A percentile compares a stretch with the other conserved stretches of the same genome.
Evolutionary conservation across 768 basidiomycete genomes (phyloP).

Genomic region (Dioszegia crocea): DNA sequence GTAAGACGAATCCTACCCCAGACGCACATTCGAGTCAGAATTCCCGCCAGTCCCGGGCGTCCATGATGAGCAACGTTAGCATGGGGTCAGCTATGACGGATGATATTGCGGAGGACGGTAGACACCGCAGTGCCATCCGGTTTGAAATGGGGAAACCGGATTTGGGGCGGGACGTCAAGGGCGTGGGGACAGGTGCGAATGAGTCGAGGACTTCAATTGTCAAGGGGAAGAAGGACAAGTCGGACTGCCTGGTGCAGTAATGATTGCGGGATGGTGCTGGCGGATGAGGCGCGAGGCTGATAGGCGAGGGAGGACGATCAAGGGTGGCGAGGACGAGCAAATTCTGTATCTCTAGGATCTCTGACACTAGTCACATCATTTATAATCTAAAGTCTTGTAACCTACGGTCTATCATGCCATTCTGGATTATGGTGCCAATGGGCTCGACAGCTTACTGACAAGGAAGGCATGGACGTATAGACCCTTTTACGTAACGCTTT

Average conservation of each 20-base stretch:
- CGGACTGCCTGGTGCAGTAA: conserved; percentile 21
- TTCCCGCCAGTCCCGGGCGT: conserved; percentile 1
- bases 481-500: too few species aligned
- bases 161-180: background rate
- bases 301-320: too few species aligned
- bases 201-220: background rate
- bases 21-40: conserved; percentile 1
- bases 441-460: too few species aligned
- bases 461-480: too few species aligned
- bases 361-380: background rate
- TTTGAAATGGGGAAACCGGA: conserved; percentile 4
- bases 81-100: conserved; percentile 1
- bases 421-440: too few species aligned
- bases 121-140: conserved; percentile 3
- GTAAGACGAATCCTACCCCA: background rate
- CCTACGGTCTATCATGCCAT: too few species aligned
- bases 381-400: background rate
- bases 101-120: background rate
- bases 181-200: background rate
- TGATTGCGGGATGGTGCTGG: too few species aligned
- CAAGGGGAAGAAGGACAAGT: conserved; percentile 20
- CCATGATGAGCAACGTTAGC: conserved; percentile 3
- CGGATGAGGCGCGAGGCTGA: background rate
- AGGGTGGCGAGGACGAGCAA: too few species aligned
- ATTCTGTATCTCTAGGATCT: background rate